Conservation (phyloP, 345 rosid genomes). For the Citrus reticulata region DNA sequence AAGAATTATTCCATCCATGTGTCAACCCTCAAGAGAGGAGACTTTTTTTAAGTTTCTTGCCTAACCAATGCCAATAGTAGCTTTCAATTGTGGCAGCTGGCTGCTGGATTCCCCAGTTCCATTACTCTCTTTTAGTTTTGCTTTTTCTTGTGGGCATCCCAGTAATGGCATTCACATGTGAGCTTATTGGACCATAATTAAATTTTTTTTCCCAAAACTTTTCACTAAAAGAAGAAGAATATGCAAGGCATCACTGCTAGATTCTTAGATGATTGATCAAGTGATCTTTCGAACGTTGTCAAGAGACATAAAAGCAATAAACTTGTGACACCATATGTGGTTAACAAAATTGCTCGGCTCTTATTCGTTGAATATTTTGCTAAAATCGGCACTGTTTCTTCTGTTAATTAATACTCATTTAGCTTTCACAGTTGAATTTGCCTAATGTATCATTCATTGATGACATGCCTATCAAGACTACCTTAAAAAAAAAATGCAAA, state of each 20-base stretch:
- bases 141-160: background rate
- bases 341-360: background rate
- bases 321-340: background rate
- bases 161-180: slow-evolving; percentile 30
- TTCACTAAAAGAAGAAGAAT: background rate
- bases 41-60: background rate
- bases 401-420: background rate
- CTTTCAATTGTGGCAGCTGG: slow-evolving; percentile 1
- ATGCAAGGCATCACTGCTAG: background rate
- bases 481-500: background rate
- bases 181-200: background rate
- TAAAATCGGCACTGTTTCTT: background rate
- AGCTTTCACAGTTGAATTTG: background rate
- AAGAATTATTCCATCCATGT: slow-evolving; percentile 2
- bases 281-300: background rate
- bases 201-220: background rate
- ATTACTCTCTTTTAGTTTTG: background rate
- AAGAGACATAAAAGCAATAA: background rate
- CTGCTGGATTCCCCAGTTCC: background rate
- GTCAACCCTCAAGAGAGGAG: slow-evolving; percentile 13
- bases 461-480: background rate
- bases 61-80: background rate
- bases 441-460: background rate
- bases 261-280: slow-evolving; percentile 6
- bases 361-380: background rate